Evolutionary conservation across 176 grass and related monocot genomes (phyloP).

Genomic region (Calamus simplicifolius): DNA sequence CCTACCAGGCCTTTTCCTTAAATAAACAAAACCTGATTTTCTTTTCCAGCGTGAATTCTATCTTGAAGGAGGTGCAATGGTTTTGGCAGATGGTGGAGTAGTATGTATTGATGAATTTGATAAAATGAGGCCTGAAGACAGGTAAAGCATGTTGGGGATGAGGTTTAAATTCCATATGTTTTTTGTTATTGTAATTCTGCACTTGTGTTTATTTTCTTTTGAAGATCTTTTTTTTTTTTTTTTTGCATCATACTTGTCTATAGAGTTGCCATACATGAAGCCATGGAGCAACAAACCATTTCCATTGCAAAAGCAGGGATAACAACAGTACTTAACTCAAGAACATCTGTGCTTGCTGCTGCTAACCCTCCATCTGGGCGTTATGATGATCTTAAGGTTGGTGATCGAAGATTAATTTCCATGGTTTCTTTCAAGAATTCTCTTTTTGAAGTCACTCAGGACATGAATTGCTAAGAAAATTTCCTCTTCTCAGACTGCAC

Average conservation of each 20-base stretch:
- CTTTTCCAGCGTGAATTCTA: constrained; percentile 88
- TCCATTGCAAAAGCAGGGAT: constrained; percentile 99
- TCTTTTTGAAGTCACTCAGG: background rate
- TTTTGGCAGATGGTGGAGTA: constrained; percentile 92
- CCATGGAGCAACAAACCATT: constrained; percentile 99
- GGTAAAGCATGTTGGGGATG: constrained; percentile 23
- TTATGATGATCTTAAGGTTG: constrained; percentile 93
- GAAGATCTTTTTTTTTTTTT: background rate
- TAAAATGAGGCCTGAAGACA: constrained; percentile 99
- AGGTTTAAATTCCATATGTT: background rate
- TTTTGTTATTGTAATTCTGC: background rate
- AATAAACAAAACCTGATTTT: background rate
- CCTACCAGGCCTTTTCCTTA: background rate
- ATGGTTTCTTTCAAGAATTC: background rate
- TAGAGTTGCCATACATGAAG: constrained; percentile 98
- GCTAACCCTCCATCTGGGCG: constrained; percentile 88
- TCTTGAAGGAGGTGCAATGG: constrained; percentile 98
- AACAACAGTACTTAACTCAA: constrained; percentile 91
- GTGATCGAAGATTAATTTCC: background rate
- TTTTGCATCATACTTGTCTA: background rate
- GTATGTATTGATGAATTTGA: constrained; percentile 99
- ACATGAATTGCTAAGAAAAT: constrained; percentile 1
- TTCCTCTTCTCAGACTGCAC: constrained; percentile 54
- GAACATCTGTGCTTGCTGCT: constrained; percentile 96
- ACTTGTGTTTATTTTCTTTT: constrained; percentile 3